Evolutionary conservation across 805 yeast genomes (phyloP), one percentile per base, ranked within the genome.

Genomic region (Nakazawaea sp.): DNA sequence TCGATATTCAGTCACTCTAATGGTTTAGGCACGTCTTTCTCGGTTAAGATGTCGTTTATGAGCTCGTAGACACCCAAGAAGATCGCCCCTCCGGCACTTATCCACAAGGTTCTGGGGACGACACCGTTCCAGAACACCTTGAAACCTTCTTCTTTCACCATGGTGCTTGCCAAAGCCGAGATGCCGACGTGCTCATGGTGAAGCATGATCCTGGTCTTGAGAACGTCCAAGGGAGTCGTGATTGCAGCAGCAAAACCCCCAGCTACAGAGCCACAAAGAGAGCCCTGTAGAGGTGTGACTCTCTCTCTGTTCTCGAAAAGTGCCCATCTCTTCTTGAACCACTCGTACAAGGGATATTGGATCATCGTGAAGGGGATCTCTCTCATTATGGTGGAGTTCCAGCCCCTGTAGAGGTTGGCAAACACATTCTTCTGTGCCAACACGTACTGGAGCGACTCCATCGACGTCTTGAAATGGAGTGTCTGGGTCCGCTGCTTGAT

Each of bases 81-180:
- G 13, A 94, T 88, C 13, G 97, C 96, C 20, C 99, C 99, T 16
- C 99, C 99, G 4, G 95, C 92, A 61, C 95, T 81, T 40, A 92
- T 90, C 98, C 98, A 92, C 75, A 84, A 68, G 0, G 97, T 89
- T 56, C 99, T 71, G 4, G 99, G 97, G 1, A 95, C 97, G 19
- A 90, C 70, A 11, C 99, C 99, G 33, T 72, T 72, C 53, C 76
- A 72, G 46, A 92, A 87, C 1, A 82, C 87, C 6, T 54, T 47
- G 28, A 65, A 61, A 0, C 97, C 97, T 54, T 88, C 96, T 39
- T 83, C 88, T 16, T 52, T 54, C n/a, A 68, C 57, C 33, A 89
- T 69, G 9, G 62, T 66, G 24, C 52, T 59, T 2, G 81, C 74
- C 41, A 88, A 56, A 10, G 55, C 47, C 4, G 57, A 29, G 0